Evolutionary conservation across 352 stramenopile genomes (phyloP), one percentile per base, ranked within the genome.

Genomic region (Globisporangium okanoganense): DNA sequence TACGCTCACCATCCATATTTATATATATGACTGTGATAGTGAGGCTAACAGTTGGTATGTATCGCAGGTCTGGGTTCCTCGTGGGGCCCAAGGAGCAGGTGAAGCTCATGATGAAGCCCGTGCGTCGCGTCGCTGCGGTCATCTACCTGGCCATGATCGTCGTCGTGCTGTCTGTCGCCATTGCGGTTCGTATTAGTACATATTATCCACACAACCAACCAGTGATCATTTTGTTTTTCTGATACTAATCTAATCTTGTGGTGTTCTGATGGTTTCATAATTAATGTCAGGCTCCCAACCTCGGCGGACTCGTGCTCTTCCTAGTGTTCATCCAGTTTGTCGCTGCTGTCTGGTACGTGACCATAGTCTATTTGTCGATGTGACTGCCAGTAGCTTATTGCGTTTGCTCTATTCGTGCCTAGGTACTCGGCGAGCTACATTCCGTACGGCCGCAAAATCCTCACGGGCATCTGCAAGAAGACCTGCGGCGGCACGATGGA

Each of bases 51-150:
- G 12, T 13, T 0, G 3, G 25, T n/a, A 36, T 50, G 24, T 13
- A 43, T 14, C 10, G 16, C 36, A 92, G 85, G 0, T 95, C 86
- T 5, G 86, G 83, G 0, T 95, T 95, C 53, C 75, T 95, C 0
- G 86, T 92, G 3, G 86, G 86, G 5, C 86, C 83, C 0, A 80
- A 66, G 69, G 82, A 93, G 75, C 86, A 95, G 53, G 59, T 87
- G 57, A 93, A 93, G 67, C 81, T 92, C 60, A 95, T 95, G 86
- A 88, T 92, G 66, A 92, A 93, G 62, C 86, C 86, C 24, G 72
- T 92, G 54, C 82, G 86, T 0, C 77, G 86, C 24, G 67, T 92
- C 45, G 86, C 83, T 0, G 79, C 86, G 13, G 44, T 83, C 36
- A 77, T 92, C 67, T 95, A 93, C 68, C 54, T 95, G 13, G 36